phyloP scores from a whole-genome alignment of 2,329 filamentous ascomycete genomes.

The Juglanconis oblonga region DNA sequence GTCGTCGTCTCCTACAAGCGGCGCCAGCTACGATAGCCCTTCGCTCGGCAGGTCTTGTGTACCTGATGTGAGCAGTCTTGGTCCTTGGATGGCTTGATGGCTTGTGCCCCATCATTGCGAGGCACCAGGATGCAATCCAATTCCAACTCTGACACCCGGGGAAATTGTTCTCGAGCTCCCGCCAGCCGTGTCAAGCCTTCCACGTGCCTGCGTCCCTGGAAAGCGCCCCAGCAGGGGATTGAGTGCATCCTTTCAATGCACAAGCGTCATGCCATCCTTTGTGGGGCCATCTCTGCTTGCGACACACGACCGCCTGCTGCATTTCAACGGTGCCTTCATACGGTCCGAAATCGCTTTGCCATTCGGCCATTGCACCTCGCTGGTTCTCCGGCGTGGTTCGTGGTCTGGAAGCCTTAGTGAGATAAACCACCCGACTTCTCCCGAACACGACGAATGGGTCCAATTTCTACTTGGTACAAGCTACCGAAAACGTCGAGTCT shows the following conservation, averaged over 20 bases:
- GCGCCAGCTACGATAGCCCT: neutral
- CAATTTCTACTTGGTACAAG: neutral
- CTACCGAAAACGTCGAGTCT: neutral
- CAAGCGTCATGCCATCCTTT: neutral
- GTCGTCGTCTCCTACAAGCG: too few relatives aligned
- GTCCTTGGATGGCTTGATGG: neutral
- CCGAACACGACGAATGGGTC: constrained; percentile 2
- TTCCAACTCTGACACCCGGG: neutral
- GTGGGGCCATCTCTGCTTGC: constrained; percentile 2
- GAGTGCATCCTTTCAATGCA: neutral
- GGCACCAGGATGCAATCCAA: neutral
- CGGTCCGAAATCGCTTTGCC: neutral
- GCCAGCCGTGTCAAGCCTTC: neutral
- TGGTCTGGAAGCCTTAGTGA: neutral
- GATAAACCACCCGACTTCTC: constrained; percentile 2
- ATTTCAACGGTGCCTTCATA: neutral
- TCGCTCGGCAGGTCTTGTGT: neutral
- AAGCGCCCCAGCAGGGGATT: neutral
- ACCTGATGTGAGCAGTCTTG: neutral
- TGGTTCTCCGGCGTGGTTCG: neutral
- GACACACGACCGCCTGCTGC: neutral
- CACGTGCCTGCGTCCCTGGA: neutral
- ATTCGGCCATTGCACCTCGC: neutral
- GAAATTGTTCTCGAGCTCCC: neutral
- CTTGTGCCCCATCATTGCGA: neutral